Percentiles rank a stretch among this genome's conserved stretches.
Conservation (phyloP, 2,329 filamentous ascomycete species). For the Fusarium bactridioides region DNA sequence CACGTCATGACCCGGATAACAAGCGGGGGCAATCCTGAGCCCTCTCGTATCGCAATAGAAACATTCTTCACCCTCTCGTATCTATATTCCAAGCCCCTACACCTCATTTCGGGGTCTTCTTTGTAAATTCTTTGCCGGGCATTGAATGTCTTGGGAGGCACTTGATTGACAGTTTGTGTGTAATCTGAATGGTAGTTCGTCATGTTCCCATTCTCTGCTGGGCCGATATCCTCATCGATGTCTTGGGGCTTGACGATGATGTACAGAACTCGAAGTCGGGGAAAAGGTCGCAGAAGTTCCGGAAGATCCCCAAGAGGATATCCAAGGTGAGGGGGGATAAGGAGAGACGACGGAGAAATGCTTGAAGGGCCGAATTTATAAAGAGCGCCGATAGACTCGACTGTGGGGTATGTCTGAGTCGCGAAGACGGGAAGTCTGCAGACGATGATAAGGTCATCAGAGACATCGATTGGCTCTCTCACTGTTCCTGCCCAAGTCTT, state of each 20-base stretch:
- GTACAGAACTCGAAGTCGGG: background rate
- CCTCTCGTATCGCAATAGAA: accelerated
- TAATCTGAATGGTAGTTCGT: background rate
- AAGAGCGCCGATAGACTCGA: background rate
- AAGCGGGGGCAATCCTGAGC: background rate
- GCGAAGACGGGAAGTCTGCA: no score
- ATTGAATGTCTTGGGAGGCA: background rate
- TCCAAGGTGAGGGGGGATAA: accelerated
- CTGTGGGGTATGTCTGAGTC: accelerated
- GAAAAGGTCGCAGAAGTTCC: background rate
- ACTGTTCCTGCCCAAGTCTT: background rate
- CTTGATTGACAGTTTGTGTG: accelerated
- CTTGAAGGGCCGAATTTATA: background rate
- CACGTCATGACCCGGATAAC: background rate
- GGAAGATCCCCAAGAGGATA: accelerated
- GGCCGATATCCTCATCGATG: no score
- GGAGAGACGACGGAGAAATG: accelerated
- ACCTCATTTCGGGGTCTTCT: background rate
- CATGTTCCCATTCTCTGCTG: background rate
- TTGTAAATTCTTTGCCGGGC: background rate
- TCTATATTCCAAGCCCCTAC: background rate
- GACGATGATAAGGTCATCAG: background rate
- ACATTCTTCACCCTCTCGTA: accelerated
- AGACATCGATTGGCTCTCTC: background rate
- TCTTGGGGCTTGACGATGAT: background rate